Percentiles rank a stretch among this genome's conserved stretches.
These are phyloP conservation scores for Atkinsonella texensis DNA, from an alignment of 2,329 filamentous ascomycete genomes.

Conservation along the genomic window DNA sequence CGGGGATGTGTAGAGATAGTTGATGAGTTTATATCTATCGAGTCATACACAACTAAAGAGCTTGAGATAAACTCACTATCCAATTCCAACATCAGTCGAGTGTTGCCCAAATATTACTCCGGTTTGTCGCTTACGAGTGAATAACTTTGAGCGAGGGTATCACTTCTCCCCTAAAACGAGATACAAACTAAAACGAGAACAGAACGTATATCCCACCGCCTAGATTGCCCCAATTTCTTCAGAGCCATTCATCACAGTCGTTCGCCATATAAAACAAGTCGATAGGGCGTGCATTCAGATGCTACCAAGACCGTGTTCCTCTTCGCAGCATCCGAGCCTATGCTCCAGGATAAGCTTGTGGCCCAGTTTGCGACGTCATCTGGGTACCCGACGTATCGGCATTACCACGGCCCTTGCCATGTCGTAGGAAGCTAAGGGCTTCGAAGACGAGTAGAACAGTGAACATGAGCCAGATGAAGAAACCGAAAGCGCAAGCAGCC, in stretches of 20 bases:
- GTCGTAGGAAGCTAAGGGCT: conserved; percentile 27
- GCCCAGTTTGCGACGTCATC: conserved; percentile 7
- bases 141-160: conserved; percentile 2
- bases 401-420: conserved; percentile 14
- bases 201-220: neutral
- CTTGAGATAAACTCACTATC: neutral
- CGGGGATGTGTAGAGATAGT: neutral
- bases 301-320: too few species aligned
- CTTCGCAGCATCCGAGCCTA: neutral
- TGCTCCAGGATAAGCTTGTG: conserved; percentile 1
- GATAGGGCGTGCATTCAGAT: neutral
- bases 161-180: neutral
- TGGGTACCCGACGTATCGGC: conserved; percentile 14
- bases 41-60: neutral
- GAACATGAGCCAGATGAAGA: conserved; percentile 48
- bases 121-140: neutral
- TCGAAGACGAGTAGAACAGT: conserved; percentile 35
- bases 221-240: too few species aligned
- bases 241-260: neutral
- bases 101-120: neutral
- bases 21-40: neutral
- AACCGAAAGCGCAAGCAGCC: conserved; percentile 54
- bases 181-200: neutral
- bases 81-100: neutral
- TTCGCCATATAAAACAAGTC: neutral